Base-by-base conservation (phyloP, 2,329 filamentous ascomycete genomes). In the Apiospora kogelbergensis region DNA sequence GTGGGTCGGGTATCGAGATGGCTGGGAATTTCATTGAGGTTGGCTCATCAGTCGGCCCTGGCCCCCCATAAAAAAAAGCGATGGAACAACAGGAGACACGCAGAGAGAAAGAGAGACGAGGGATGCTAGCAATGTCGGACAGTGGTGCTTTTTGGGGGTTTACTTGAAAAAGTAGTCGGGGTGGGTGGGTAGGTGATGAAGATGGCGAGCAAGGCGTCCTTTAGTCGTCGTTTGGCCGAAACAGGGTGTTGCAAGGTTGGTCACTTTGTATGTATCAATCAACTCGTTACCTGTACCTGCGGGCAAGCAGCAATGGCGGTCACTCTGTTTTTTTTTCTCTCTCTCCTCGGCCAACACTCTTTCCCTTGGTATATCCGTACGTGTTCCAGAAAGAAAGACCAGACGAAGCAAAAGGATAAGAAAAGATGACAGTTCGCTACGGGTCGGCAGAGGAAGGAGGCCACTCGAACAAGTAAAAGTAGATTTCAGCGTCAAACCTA, bases 1-100 rank as follows among this genome's bases (percentile, higher is more conserved):
- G 37, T 44, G 63, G 41, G 37, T 65, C 53, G 53, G 53, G 41
- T 65, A 24, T 65, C 41, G 63, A 42, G 63, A 65, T 65, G 63
- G 63, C 63, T 65, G 63, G 63, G 37, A 44, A 65, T 65, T 65
- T 65, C 63, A 44, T 65, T 44, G 63, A 65, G 63, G 63, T 65
- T 65, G 63, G 63, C 37, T 60, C 53, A 60, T 60, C 37, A 65
- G 63, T 65, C 41, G 63, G 26, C 37, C 37, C 63, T 44, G 63
- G 37, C 24, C 63, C 60, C 63, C 41, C 63, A 44, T 44, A 42
- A 44, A 42, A 57, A 45, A 60, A 60, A 60, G 53, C 30, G 37
- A 37, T 65, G 63, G 63, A 65, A 22, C 37, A 44, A 44, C 37
- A 44, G 63, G 63, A 65, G 63, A 65, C n/a, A n/a, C n/a, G n/a